These are phyloP conservation scores for Neofusicoccum parvum DNA, from an alignment of 2,329 filamentous ascomycete species.

Conservation along the genomic window DNA sequence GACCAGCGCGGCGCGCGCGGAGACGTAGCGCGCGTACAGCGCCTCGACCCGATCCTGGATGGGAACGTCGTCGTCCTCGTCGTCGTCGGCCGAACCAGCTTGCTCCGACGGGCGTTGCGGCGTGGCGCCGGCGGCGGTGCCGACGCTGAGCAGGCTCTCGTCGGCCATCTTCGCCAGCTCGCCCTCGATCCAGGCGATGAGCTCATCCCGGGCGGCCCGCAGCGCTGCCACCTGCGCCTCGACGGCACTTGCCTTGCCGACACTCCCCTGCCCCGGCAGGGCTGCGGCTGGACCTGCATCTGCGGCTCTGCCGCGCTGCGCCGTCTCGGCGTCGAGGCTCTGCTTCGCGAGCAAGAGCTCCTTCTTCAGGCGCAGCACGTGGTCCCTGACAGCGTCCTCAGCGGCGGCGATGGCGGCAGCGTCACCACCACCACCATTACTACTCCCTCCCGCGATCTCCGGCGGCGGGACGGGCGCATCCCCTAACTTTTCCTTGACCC, in stretches of 20 bases:
- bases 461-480: constrained; percentile 41
- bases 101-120: not conserved
- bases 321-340: constrained; percentile 36
- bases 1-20: constrained; percentile 30
- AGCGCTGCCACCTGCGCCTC: constrained; percentile 43
- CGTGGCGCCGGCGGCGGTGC: not conserved
- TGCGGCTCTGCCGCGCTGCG: not conserved
- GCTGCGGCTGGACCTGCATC: not conserved
- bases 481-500: constrained; percentile 35
- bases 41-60: constrained; percentile 32
- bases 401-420: constrained; percentile 26
- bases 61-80: constrained; percentile 20
- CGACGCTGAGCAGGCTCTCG: constrained; percentile 28
- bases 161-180: constrained; percentile 48
- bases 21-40: constrained; percentile 36
- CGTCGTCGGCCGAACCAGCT: not conserved
- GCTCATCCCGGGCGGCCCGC: constrained; percentile 49
- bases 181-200: constrained; percentile 55
- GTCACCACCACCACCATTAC: constrained; percentile 28
- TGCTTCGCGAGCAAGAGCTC: constrained; percentile 39
- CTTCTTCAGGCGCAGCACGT: constrained; percentile 41
- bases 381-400: constrained; percentile 29
- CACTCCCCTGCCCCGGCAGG: not conserved
- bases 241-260: constrained; percentile 15
- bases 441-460: constrained; percentile 25